These are phyloP conservation scores for Geoglossum cookeanum DNA, from an alignment of 2,329 filamentous ascomycete genomes.

Conservation along the genomic window DNA sequence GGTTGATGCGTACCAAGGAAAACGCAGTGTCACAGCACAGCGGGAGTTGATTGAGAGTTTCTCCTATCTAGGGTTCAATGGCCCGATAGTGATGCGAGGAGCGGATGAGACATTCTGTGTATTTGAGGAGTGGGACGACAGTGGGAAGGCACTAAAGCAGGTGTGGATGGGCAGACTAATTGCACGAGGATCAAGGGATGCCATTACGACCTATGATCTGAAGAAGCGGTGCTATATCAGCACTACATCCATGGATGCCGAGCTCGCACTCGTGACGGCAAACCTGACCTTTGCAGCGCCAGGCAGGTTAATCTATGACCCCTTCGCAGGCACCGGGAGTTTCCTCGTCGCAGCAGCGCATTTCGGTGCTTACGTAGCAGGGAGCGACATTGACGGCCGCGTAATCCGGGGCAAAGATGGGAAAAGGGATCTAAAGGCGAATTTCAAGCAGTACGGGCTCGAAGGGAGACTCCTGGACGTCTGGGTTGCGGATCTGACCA, in stretches of 20 bases:
- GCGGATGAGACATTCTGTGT: constrained; percentile 60
- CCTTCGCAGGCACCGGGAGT: constrained; percentile 86
- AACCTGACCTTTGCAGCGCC: constrained; percentile 72
- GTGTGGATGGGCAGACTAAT: constrained; percentile 59
- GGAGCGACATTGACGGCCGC: constrained; percentile 84
- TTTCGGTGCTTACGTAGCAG: constrained; percentile 67
- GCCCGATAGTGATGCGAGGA: constrained; percentile 56
- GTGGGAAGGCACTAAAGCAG: constrained; percentile 18
- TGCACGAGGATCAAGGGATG: constrained; percentile 44
- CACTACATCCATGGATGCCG: constrained; percentile 94
- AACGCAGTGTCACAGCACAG: constrained; percentile 43
- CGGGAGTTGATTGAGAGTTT: constrained; percentile 68
- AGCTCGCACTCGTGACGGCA: constrained; percentile 75
- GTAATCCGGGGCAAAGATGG: constrained; percentile 50
- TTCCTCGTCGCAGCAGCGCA: constrained; percentile 82
- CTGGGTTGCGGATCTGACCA: constrained; percentile 74
- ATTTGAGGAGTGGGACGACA: constrained; percentile 59
- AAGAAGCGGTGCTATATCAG: constrained; percentile 90
- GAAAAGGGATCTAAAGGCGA: constrained; percentile 40
- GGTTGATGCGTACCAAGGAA: constrained; percentile 65
- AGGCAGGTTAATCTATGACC: constrained; percentile 79
- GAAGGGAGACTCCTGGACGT: constrained; percentile 48
- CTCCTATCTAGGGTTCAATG: constrained; percentile 55
- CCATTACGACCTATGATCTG: constrained; percentile 58
- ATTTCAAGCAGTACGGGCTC: constrained; percentile 71